Evolutionary conservation across 2,329 filamentous ascomycete species (phyloP).

Genomic region (Apiospora kogelbergensis): DNA sequence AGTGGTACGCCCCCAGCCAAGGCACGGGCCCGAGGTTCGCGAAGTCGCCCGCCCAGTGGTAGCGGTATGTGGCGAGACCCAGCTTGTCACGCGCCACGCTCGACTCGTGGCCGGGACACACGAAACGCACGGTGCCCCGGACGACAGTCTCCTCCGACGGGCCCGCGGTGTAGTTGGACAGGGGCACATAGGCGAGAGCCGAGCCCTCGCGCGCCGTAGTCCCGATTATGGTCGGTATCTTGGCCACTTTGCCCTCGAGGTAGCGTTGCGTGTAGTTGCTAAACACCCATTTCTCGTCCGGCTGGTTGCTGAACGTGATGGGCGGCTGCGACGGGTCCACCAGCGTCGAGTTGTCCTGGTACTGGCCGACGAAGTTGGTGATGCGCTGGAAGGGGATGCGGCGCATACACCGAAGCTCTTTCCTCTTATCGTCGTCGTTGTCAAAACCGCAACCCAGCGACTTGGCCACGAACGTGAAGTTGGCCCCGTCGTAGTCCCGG

Average conservation of each 20-base stretch:
- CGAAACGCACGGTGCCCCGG: constrained; percentile 18
- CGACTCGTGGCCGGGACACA: constrained; percentile 29
- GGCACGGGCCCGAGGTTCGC: constrained; percentile 37
- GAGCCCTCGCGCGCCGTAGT: constrained; percentile 33
- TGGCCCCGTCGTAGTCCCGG: constrained; percentile 21
- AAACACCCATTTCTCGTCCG: constrained; percentile 32
- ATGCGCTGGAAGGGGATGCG: constrained; percentile 27
- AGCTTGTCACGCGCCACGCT: constrained; percentile 20
- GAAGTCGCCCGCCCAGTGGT: constrained; percentile 40
- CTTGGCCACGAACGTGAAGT: constrained; percentile 36
- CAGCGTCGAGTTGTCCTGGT: constrained; percentile 15
- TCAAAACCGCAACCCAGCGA: constrained; percentile 32
- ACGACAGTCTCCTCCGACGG: constrained; percentile 22
- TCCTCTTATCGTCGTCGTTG: constrained; percentile 16
- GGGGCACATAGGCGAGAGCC: constrained; percentile 28
- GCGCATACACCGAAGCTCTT: constrained; percentile 37
- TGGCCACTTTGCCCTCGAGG: constrained; percentile 24
- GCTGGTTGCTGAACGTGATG: constrained; percentile 26
- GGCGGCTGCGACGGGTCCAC: constrained; percentile 16
- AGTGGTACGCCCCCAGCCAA: constrained; percentile 45
- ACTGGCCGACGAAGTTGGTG: constrained; percentile 20
- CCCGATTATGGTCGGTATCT: constrained; percentile 30
- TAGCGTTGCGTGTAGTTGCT: constrained; percentile 29
- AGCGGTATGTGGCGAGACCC: constrained; percentile 32
- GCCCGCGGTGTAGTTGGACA: constrained; percentile 28